Evolutionary conservation across 2,329 filamentous ascomycete species (phyloP).

Genomic region (Bisporella sp.): DNA sequence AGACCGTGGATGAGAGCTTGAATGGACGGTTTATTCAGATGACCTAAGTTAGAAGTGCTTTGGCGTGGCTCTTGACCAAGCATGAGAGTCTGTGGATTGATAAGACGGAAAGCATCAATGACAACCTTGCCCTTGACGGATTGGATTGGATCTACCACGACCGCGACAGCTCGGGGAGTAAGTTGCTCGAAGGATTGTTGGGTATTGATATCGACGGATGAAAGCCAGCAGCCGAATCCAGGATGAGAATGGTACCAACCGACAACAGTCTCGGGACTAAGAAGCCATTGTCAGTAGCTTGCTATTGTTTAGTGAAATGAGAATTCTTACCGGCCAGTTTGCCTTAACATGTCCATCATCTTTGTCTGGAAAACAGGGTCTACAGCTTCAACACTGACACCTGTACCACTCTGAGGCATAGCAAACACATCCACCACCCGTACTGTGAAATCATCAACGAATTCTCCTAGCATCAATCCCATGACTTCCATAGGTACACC

Average conservation of each 20-base stretch:
- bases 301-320: background rate
- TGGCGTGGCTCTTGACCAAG: slow-evolving; percentile 96
- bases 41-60: slow-evolving; percentile 94
- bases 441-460: slow-evolving; percentile 98
- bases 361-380: slow-evolving; percentile 99
- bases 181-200: slow-evolving; percentile 99
- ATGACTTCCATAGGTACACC: slow-evolving; percentile 99
- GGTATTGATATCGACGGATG: slow-evolving; percentile 98
- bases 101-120: slow-evolving; percentile 96
- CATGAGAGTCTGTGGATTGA: slow-evolving; percentile 96
- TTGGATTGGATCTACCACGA: slow-evolving; percentile 97
- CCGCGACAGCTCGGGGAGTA: slow-evolving; percentile 90
- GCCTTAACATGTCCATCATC: slow-evolving; percentile 99
- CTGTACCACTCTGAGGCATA: slow-evolving; percentile 98
- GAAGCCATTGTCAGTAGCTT: slow-evolving; percentile 8
- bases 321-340: slow-evolving; percentile 74
- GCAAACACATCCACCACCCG: slow-evolving; percentile 98
- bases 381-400: slow-evolving; percentile 95
- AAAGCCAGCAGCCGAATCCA: slow-evolving; percentile 98
- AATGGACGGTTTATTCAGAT: slow-evolving; percentile 99
- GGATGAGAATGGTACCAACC: slow-evolving; percentile 99
- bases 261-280: slow-evolving; percentile 89
- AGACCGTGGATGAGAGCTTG: slow-evolving; percentile 97
- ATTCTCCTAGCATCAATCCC: slow-evolving; percentile 98
- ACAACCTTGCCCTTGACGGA: slow-evolving; percentile 99